Percentiles rank a stretch among this genome's conserved stretches.
Evolutionary conservation across 2,329 filamentous ascomycete genomes (phyloP).

Genomic region (Fusarium palustre): DNA sequence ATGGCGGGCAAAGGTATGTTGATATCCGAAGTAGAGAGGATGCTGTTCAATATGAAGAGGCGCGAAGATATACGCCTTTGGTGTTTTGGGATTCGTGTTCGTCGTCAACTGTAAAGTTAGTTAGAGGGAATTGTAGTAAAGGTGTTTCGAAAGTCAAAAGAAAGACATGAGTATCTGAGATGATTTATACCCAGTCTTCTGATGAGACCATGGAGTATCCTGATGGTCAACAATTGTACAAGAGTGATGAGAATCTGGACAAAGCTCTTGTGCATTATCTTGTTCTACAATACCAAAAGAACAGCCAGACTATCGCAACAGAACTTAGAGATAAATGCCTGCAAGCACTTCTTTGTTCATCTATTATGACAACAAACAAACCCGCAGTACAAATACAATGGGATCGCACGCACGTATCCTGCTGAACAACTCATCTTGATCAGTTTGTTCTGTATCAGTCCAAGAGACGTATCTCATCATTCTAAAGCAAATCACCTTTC

Average conservation of each 20-base stretch:
- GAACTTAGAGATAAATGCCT: background rate
- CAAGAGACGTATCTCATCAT: background rate
- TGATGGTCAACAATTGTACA: background rate
- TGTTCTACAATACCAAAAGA: conserved; percentile 18
- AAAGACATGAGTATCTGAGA: background rate
- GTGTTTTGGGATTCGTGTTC: background rate
- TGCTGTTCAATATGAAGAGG: background rate
- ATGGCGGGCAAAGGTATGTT: background rate
- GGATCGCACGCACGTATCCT: background rate
- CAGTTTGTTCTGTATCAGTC: background rate
- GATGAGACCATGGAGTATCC: background rate
- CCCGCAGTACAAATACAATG: background rate
- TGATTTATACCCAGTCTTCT: conserved; percentile 4
- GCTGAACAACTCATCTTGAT: background rate
- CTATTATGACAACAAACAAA: background rate
- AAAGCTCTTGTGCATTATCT: conserved; percentile 15
- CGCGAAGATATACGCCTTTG: background rate
- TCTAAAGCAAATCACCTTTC: background rate
- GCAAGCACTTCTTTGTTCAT: conserved; percentile 5
- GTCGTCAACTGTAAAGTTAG: background rate
- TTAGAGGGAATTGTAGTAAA: background rate
- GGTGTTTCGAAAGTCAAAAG: background rate
- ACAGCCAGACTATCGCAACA: background rate
- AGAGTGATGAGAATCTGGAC: background rate
- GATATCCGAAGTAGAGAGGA: background rate